Conservation (phyloP, 306 rosid species). For the Prinsepia uniflora region DNA sequence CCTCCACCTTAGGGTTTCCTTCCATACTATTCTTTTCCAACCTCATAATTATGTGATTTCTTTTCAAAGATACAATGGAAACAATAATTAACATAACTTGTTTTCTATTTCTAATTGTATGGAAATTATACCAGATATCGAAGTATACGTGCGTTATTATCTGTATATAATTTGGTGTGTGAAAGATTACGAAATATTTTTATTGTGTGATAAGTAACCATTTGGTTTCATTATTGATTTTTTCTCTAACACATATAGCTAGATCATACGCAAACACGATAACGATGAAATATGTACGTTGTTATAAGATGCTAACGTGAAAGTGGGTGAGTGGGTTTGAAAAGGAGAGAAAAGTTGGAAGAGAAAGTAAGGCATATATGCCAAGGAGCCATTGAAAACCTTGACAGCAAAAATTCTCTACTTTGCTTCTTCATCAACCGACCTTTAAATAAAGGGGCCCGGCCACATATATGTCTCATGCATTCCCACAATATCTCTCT, state of each 20-base stretch:
- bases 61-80: no score
- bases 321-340: not conserved
- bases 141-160: no score
- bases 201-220: no score
- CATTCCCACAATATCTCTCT: not conserved
- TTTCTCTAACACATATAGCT: not conserved
- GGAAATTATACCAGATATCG: no score
- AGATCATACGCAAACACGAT: not conserved
- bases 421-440: slow-evolving; percentile 25
- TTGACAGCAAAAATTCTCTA: slow-evolving; percentile 42
- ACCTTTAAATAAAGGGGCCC: not conserved
- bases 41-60: no score
- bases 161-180: no score
- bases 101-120: no score
- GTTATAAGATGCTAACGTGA: slow-evolving; percentile 4
- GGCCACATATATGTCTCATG: not conserved
- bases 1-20: not conserved
- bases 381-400: slow-evolving; percentile 19
- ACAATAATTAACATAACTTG: no score
- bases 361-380: slow-evolving; percentile 14
- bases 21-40: not conserved
- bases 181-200: no score
- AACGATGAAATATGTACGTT: not conserved
- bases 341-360: slow-evolving; percentile 9
- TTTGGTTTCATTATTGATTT: not conserved